phyloP scores from a whole-genome alignment of 1,284 basidiomycete species.

The Boletus smithii region DNA sequence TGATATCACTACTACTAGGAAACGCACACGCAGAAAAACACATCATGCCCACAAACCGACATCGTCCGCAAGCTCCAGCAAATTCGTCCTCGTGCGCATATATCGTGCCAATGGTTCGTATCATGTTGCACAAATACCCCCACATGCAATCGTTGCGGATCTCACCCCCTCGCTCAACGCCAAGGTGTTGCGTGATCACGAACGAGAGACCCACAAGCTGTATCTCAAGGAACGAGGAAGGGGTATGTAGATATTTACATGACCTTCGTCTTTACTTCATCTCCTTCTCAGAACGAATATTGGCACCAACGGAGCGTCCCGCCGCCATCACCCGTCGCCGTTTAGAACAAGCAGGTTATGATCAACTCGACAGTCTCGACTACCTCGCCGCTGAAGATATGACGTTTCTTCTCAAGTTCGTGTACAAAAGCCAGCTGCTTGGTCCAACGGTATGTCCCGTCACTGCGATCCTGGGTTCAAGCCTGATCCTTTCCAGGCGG shows the following conservation, averaged over 20 bases:
- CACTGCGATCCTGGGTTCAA: background rate
- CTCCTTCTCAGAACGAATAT: constrained; percentile 63
- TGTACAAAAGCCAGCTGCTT: constrained; percentile 73
- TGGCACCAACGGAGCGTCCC: constrained; percentile 81
- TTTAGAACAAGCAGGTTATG: constrained; percentile 90
- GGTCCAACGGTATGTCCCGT: constrained; percentile 56
- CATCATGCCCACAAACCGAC: constrained; percentile 17
- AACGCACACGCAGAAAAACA: constrained; percentile 27
- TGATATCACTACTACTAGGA: constrained; percentile 16
- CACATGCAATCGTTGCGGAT: constrained; percentile 68
- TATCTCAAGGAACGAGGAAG: constrained; percentile 83
- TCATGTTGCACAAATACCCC: constrained; percentile 64
- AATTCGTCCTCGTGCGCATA: constrained; percentile 51
- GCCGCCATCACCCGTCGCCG: constrained; percentile 82
- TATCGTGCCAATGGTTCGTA: constrained; percentile 77
- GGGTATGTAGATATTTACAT: constrained; percentile 48
- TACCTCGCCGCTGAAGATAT: constrained; percentile 81
- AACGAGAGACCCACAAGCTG: constrained; percentile 64
- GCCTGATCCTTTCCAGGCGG: constrained; percentile 44
- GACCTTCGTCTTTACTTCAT: constrained; percentile 8
- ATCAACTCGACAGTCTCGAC: constrained; percentile 77
- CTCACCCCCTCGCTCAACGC: constrained; percentile 62
- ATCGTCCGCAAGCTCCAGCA: constrained; percentile 18
- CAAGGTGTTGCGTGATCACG: constrained; percentile 46
- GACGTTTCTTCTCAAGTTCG: constrained; percentile 85